Evolutionary conservation across 202 grass and related monocot species (phyloP).

Genomic region (Setaria viridis): DNA sequence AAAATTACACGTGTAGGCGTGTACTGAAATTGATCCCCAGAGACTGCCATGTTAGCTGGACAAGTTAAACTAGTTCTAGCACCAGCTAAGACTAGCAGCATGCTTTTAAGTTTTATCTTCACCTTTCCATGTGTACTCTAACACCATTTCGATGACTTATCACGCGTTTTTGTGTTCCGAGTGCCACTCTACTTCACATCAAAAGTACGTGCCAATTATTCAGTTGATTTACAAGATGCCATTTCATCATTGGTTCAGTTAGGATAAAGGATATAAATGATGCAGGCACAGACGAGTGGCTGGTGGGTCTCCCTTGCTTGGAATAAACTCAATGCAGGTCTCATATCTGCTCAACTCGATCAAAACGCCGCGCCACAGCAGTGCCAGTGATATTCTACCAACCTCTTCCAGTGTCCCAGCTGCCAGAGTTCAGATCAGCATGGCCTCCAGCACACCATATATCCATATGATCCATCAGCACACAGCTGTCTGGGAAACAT

Average conservation of each 20-base stretch:
- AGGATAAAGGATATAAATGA: not conserved
- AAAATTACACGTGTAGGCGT: no score
- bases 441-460: not conserved
- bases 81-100: no score
- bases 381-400: constrained; percentile 10
- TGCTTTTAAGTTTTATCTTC: no score
- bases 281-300: not conserved
- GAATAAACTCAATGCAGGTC: constrained; percentile 21
- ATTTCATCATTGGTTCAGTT: not conserved
- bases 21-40: no score
- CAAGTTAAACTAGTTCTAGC: no score
- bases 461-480: not conserved
- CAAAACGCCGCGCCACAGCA: constrained; percentile 14
- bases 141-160: not conserved
- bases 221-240: not conserved
- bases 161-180: not conserved
- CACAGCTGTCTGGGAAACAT: not conserved
- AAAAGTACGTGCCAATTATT: not conserved
- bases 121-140: not conserved
- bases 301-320: constrained; percentile 48
- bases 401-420: constrained; percentile 13
- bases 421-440: constrained; percentile 13
- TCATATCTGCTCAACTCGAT: constrained; percentile 17
- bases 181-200: not conserved
- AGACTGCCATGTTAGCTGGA: no score